phyloP scores from a whole-genome alignment of 129 eudicot genomes.

The Ambrosia trifida region DNA sequence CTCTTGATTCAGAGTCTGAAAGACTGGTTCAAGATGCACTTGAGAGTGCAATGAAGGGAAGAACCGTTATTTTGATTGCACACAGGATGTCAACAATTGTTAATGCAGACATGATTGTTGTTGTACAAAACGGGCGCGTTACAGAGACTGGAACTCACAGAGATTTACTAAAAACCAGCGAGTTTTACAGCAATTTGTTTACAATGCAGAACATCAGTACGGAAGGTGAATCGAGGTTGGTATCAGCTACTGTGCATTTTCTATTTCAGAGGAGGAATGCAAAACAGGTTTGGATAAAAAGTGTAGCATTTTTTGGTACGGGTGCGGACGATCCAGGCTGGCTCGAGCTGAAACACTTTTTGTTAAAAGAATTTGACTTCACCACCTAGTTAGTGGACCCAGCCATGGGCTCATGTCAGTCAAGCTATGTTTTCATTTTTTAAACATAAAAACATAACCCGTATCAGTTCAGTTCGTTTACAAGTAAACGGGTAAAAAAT shows the following conservation, averaged over 20 bases:
- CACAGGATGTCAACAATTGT: slow-evolving; percentile 82
- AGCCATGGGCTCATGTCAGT: no score
- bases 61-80: slow-evolving; percentile 79
- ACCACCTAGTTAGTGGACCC: no score
- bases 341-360: no score
- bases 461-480: no score
- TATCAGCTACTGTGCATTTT: slow-evolving; percentile 1
- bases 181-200: slow-evolving; percentile 60
- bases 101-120: slow-evolving; percentile 73
- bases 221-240: slow-evolving; percentile 51
- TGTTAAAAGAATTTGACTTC: no score
- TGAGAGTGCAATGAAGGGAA: slow-evolving; percentile 82
- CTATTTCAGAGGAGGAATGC: no score
- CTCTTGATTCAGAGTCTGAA: slow-evolving; percentile 86
- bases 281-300: no score
- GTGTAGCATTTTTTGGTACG: no score
- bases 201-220: slow-evolving; percentile 71
- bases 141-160: slow-evolving; percentile 67
- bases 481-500: no score
- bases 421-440: no score
- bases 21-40: slow-evolving; percentile 86
- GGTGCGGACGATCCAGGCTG: no score
- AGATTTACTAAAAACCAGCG: slow-evolving; percentile 47
- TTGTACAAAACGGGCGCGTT: slow-evolving; percentile 73
- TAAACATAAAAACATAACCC: slow-evolving; percentile 14